Evolutionary conservation across 257 asterid species (phyloP).

Genomic region (Capsicum pubescens): DNA sequence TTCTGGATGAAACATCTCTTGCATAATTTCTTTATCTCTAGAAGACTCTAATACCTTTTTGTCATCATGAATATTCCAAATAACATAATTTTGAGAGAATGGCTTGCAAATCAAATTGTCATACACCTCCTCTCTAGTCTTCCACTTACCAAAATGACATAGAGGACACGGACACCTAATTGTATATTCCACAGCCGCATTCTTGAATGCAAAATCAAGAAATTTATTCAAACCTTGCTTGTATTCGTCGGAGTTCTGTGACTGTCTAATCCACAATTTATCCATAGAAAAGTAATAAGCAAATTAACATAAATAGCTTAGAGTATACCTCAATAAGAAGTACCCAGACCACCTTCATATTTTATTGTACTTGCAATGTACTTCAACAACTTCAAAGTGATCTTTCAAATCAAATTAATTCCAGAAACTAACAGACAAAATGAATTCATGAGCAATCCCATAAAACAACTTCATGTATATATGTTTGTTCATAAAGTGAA

Average conservation of each 20-base stretch:
- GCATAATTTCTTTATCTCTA: neutral
- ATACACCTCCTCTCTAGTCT: neutral
- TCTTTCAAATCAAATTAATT: neutral
- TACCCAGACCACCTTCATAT: neutral
- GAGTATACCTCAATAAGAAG: neutral
- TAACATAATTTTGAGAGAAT: neutral
- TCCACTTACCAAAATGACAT: neutral
- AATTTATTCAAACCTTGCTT: neutral
- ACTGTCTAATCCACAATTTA: neutral
- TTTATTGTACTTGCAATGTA: neutral
- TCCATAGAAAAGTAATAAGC: too few relatives aligned
- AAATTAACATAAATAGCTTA: too few relatives aligned
- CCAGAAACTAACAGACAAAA: neutral
- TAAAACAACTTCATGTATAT: too few relatives aligned
- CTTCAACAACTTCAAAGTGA: neutral
- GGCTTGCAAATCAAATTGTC: neutral
- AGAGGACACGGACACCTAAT: neutral
- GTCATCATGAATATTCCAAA: neutral
- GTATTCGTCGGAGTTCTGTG: neutral
- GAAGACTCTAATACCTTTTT: neutral
- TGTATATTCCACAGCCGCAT: neutral
- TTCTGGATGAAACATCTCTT: neutral
- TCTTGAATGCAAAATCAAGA: neutral
- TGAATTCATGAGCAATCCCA: neutral
- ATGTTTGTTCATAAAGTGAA: too few relatives aligned